A percentile compares a stretch with the other conserved stretches of the same genome.
Conservation (phyloP, 2,329 filamentous ascomycete species). For the Neophaeococcomyces mojaviensis region DNA sequence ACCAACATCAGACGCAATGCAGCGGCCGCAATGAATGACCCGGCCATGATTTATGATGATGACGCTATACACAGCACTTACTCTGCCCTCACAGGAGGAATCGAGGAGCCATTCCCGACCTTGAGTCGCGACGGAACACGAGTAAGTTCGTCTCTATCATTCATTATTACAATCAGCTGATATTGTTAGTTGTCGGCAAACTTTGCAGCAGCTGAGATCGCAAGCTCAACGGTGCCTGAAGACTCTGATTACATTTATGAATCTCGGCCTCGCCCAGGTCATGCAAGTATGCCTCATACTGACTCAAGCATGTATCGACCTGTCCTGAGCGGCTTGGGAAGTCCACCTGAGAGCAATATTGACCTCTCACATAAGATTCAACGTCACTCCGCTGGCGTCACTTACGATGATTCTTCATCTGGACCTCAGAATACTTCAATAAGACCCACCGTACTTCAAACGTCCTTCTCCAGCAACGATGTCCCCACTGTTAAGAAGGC, state of each 20-base stretch:
- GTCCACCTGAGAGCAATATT: conserved; percentile 25
- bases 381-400: conserved; percentile 40
- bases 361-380: conserved; percentile 31
- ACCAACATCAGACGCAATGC: conserved; percentile 3
- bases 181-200: conserved; percentile 65
- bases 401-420: conserved; percentile 18
- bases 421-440: conserved; percentile 31
- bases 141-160: conserved; percentile 12
- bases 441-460: conserved; percentile 51
- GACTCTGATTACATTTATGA: conserved; percentile 53
- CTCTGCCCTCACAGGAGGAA: conserved; percentile 49
- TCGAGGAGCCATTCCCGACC: conserved; percentile 81
- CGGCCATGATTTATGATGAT: conserved; percentile 71
- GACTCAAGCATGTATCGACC: conserved; percentile 35
- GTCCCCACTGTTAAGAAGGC: conserved; percentile 74
- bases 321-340: conserved; percentile 28
- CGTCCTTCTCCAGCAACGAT: conserved; percentile 85
- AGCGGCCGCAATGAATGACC: conserved; percentile 16
- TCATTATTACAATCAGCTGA: conserved; percentile 14
- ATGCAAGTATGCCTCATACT: conserved; percentile 54
- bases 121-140: conserved; percentile 44
- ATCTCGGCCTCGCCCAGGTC: conserved; percentile 59
- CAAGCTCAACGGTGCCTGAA: conserved; percentile 61
- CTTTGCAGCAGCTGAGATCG: conserved; percentile 72
- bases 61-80: conserved; percentile 40